Percentiles rank a stretch among this genome's conserved stretches.
Conservation (phyloP, 1,139 yeast genomes). For the Arxiozyma slooffiae region DNA sequence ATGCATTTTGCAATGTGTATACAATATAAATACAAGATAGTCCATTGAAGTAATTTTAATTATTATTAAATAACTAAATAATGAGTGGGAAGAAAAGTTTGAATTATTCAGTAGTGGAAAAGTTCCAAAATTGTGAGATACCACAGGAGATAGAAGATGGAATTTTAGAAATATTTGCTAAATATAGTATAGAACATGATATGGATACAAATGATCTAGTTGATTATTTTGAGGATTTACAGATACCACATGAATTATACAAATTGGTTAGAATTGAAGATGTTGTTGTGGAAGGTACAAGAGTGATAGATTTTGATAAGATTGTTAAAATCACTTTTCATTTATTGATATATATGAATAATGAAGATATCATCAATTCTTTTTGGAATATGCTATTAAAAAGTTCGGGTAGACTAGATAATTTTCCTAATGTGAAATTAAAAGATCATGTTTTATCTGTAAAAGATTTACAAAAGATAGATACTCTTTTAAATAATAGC, state of each 20-base stretch:
- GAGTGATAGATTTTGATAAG: constrained; percentile 39
- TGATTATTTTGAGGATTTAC: constrained; percentile 25
- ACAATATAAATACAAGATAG: too few species aligned
- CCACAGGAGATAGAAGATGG: constrained; percentile 37
- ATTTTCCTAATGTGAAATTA: constrained; percentile 16
- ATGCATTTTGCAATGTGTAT: too few species aligned
- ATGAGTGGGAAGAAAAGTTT: constrained; percentile 2
- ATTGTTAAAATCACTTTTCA: constrained; percentile 34
- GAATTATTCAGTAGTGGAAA: constrained; percentile 14
- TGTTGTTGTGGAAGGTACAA: constrained; percentile 31
- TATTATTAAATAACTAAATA: neutral
- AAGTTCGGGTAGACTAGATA: constrained; percentile 18
- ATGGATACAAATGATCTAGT: constrained; percentile 29
- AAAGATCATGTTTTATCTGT: constrained; percentile 27
- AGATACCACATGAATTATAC: constrained; percentile 27
- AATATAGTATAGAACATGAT: constrained; percentile 32
- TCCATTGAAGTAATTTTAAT: too few species aligned
- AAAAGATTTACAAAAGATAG: constrained; percentile 32
- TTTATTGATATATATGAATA: constrained; percentile 34
- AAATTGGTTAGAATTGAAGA: constrained; percentile 16
- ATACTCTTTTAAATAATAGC: constrained; percentile 28
- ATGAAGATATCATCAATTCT: constrained; percentile 29
- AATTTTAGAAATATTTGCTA: constrained; percentile 34
- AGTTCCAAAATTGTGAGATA: constrained; percentile 28
- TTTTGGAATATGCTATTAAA: constrained; percentile 35